Percentiles rank a stretch among this genome's conserved stretches.
These are phyloP conservation scores for Xenosphaeropsis pyriputrescens DNA, from an alignment of 2,329 filamentous ascomycete species.

Conservation along the genomic window DNA sequence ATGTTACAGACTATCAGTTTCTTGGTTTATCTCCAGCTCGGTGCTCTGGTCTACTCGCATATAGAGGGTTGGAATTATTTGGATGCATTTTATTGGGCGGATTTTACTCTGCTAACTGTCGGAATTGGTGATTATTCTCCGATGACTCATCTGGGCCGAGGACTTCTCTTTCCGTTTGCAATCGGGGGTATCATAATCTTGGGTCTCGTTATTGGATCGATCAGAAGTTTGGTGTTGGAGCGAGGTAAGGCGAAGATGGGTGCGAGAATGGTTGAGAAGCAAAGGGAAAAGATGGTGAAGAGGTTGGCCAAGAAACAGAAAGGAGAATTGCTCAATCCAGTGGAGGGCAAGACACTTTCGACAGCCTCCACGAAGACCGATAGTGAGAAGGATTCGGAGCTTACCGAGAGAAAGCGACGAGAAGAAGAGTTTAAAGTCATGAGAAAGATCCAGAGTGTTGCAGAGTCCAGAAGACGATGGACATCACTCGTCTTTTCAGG, in stretches of 20 bases:
- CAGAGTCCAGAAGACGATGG: conserved; percentile 57
- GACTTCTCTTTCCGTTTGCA: conserved; percentile 69
- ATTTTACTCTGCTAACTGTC: conserved; percentile 53
- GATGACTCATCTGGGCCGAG: conserved; percentile 40
- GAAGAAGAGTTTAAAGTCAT: conserved; percentile 65
- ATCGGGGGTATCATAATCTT: conserved; percentile 73
- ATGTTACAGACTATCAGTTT: conserved; percentile 86
- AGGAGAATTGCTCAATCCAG: conserved; percentile 32
- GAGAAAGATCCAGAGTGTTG: conserved; percentile 60
- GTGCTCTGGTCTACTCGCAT: conserved; percentile 58
- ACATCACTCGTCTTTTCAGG: conserved; percentile 54
- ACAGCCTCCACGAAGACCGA: conserved; percentile 2
- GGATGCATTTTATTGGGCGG: conserved; percentile 67
- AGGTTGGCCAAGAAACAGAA: conserved; percentile 29
- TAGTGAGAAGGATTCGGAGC: background rate
- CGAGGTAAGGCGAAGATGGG: conserved; percentile 37
- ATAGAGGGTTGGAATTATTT: conserved; percentile 65
- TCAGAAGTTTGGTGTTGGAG: conserved; percentile 50
- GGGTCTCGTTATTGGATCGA: conserved; percentile 69
- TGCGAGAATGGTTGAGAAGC: conserved; percentile 44
- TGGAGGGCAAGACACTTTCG: conserved; percentile 4
- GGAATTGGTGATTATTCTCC: conserved; percentile 43
- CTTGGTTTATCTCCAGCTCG: conserved; percentile 66
- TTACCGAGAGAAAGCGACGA: conserved; percentile 42
- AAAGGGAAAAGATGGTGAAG: conserved; percentile 31